Evolutionary conservation across 768 basidiomycete genomes (phyloP).

Genomic region (Pleurotus tuoliensis): DNA sequence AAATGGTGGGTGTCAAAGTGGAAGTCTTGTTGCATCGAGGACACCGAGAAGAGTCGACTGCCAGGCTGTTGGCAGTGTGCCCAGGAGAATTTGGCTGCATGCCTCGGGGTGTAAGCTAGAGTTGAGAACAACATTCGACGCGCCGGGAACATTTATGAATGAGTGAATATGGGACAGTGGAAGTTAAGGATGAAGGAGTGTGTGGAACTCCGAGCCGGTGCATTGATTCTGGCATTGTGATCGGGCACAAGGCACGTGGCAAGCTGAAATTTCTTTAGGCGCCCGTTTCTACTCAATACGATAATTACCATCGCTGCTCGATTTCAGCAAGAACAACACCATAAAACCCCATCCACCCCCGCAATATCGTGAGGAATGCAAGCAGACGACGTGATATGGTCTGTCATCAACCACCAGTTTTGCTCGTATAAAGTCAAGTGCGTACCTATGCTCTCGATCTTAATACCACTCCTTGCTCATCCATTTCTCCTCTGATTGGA

Average conservation of each 20-base stretch:
- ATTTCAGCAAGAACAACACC: neutral
- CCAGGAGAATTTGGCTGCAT: neutral
- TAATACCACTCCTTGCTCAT: slow-evolving; percentile 7
- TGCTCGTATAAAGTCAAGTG: slow-evolving; percentile 99
- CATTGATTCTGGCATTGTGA: too few relatives aligned
- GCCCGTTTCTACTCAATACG: neutral
- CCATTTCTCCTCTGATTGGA: neutral
- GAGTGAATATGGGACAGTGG: neutral
- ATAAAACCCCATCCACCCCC: too few relatives aligned
- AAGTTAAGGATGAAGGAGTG: neutral
- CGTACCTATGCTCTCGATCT: slow-evolving; percentile 25
- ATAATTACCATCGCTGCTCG: neutral
- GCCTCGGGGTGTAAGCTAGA: too few relatives aligned
- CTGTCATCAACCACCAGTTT: slow-evolving; percentile 89
- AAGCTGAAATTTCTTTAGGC: neutral
- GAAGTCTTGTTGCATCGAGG: slow-evolving; percentile 39
- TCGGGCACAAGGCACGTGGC: neutral
- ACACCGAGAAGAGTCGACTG: slow-evolving; percentile 21
- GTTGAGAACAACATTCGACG: too few relatives aligned
- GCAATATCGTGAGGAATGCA: slow-evolving; percentile 48
- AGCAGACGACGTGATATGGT: slow-evolving; percentile 99
- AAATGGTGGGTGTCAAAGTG: slow-evolving; percentile 97
- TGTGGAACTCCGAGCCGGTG: too few relatives aligned
- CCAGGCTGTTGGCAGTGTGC: neutral
- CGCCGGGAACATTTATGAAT: too few relatives aligned